Evolutionary conservation across 371 early-diverging fungal genomes (phyloP).

Genomic region (Chytridium lagenaria): DNA sequence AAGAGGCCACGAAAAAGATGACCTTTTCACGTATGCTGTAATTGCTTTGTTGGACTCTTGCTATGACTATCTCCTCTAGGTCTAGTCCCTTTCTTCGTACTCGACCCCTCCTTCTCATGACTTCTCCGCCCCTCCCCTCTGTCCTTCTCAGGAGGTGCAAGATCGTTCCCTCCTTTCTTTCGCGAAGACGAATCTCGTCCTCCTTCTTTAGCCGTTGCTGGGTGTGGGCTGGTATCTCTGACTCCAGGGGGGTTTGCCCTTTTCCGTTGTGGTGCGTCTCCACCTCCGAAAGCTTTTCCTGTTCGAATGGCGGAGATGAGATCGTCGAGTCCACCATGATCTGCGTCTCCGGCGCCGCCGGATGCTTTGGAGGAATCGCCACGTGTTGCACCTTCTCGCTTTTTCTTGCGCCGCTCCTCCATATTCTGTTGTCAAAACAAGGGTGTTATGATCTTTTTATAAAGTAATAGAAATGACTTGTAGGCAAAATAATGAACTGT

Average conservation of each 20-base stretch:
- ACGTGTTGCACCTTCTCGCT: conserved; percentile 31
- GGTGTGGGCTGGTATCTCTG: conserved; percentile 13
- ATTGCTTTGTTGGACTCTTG: conserved; percentile 2
- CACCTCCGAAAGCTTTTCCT: conserved; percentile 51
- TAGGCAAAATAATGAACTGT: too few species aligned
- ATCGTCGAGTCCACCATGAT: conserved; percentile 56
- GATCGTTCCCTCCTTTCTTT: background rate
- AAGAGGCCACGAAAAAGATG: too few species aligned
- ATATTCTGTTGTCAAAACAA: too few species aligned
- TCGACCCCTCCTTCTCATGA: background rate
- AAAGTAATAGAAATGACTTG: too few species aligned
- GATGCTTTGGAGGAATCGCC: conserved; percentile 20
- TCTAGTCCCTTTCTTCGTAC: background rate
- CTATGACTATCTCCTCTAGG: conserved; percentile 11
- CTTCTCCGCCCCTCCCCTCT: background rate
- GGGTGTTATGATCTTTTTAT: background rate
- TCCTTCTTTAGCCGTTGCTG: background rate
- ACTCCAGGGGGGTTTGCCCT: background rate
- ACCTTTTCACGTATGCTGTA: too few species aligned
- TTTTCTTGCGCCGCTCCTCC: conserved; percentile 51
- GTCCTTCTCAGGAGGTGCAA: background rate
- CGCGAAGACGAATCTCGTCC: background rate
- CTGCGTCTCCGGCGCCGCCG: conserved; percentile 4
- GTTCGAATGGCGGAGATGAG: conserved; percentile 55
- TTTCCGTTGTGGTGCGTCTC: conserved; percentile 13